Evolutionary conservation across 768 basidiomycete species (phyloP).

Genomic region (Tylopilus subfusipes): DNA sequence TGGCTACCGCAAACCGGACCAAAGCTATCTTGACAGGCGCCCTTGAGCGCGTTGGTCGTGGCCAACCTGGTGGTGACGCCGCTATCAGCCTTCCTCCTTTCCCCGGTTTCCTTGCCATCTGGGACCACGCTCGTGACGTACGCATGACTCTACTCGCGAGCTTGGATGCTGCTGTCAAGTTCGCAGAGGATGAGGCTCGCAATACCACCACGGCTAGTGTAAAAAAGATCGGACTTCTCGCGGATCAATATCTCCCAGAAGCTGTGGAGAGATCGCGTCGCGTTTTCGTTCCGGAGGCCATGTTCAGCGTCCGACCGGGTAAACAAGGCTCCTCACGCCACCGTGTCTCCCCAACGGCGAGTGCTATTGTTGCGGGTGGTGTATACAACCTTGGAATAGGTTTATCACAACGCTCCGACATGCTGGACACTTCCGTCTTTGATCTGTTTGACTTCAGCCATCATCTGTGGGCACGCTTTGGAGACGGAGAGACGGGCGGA

Average conservation of each 20-base stretch:
- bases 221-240: slow-evolving; percentile 60
- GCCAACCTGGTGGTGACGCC: slow-evolving; percentile 60
- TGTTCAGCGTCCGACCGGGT: slow-evolving; percentile 70
- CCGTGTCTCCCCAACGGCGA: slow-evolving; percentile 33
- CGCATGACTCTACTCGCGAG: slow-evolving; percentile 72
- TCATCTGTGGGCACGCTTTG: slow-evolving; percentile 70
- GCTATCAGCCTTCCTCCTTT: slow-evolving; percentile 66
- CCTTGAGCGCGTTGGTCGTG: slow-evolving; percentile 72
- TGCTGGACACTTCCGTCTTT: slow-evolving; percentile 74
- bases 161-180: slow-evolving; percentile 72
- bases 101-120: slow-evolving; percentile 76
- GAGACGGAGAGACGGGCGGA: slow-evolving; percentile 38
- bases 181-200: slow-evolving; percentile 84
- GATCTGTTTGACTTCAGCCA: slow-evolving; percentile 87
- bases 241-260: slow-evolving; percentile 72
- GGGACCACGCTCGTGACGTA: slow-evolving; percentile 84
- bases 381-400: slow-evolving; percentile 78
- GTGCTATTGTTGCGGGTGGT: slow-evolving; percentile 72
- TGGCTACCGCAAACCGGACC: slow-evolving; percentile 49
- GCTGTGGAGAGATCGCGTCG: slow-evolving; percentile 78
- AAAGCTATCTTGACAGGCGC: slow-evolving; percentile 60
- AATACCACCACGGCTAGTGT: slow-evolving; percentile 62
- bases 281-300: slow-evolving; percentile 95
- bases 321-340: slow-evolving; percentile 37
- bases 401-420: slow-evolving; percentile 70